Evolutionary conservation across 805 yeast genomes (phyloP).

Genomic region (Maudiozyma turicensis): DNA sequence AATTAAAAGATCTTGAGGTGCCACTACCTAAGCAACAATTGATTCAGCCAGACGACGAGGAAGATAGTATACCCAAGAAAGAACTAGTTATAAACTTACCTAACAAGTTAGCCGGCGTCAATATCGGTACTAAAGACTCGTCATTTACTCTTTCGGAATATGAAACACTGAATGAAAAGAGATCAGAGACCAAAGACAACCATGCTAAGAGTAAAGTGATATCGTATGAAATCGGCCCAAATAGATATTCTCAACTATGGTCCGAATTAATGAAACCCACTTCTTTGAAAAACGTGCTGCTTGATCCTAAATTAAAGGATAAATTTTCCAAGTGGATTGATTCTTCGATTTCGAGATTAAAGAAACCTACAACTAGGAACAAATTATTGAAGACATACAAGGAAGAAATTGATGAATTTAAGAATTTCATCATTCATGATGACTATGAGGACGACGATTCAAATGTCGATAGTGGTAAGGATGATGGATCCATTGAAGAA

Average conservation of each 20-base stretch:
- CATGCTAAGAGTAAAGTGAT: background rate
- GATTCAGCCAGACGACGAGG: constrained; percentile 4
- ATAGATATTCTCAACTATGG: constrained; percentile 18
- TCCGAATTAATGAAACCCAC: constrained; percentile 25
- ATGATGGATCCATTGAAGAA: constrained; percentile 11
- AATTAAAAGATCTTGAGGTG: constrained; percentile 9
- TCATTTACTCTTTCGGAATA: constrained; percentile 2
- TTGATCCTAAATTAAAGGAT: constrained; percentile 16
- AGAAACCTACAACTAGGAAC: constrained; percentile 28
- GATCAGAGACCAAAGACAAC: background rate
- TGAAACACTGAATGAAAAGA: constrained; percentile 5
- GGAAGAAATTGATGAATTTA: constrained; percentile 20
- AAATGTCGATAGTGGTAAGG: constrained; percentile 3
- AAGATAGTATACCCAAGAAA: background rate
- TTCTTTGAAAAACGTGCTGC: constrained; percentile 22
- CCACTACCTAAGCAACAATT: constrained; percentile 16
- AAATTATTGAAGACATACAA: constrained; percentile 21
- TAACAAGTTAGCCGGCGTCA: background rate
- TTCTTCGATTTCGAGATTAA: constrained; percentile 28
- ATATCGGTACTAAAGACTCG: background rate
- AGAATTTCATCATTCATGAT: constrained; percentile 30
- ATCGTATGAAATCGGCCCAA: background rate
- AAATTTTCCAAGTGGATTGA: constrained; percentile 25
- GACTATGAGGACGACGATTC: constrained; percentile 8
- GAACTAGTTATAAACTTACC: background rate